phyloP scores from a whole-genome alignment of 2,329 filamentous ascomycete species.

The Chaetomiaceae sp. region DNA sequence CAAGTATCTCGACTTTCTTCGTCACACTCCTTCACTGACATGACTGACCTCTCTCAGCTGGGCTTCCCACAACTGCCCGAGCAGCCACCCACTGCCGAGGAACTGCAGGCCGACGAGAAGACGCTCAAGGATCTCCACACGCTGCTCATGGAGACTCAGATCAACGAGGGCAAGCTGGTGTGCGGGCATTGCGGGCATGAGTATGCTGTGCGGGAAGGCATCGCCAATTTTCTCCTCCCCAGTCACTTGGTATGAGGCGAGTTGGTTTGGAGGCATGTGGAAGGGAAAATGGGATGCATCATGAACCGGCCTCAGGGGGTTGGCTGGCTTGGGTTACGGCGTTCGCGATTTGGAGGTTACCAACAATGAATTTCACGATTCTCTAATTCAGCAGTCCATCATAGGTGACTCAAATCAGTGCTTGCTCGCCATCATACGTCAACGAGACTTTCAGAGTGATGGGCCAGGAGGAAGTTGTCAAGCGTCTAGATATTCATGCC shows the following conservation, averaged over 20 bases:
- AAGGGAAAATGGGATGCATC: neutral
- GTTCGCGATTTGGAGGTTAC: neutral
- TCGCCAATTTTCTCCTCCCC: conserved; percentile 91
- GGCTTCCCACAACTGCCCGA: conserved; percentile 71
- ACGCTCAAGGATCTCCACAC: conserved; percentile 73
- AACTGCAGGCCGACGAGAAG: conserved; percentile 62
- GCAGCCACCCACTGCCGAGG: conserved; percentile 57
- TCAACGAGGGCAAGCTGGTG: conserved; percentile 81
- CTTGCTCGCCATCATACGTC: neutral
- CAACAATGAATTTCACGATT: neutral
- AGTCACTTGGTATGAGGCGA: conserved; percentile 70
- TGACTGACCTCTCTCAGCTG: conserved; percentile 48
- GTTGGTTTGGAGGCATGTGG: neutral
- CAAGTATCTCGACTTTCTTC: conserved; percentile 37
- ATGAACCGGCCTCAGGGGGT: conserved; percentile 24
- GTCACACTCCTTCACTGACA: neutral
- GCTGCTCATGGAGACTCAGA: conserved; percentile 82
- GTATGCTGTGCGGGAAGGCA: conserved; percentile 91
- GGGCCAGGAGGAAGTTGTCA: neutral
- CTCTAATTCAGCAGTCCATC: no score
- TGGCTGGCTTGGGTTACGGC: conserved; percentile 10
- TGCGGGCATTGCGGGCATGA: conserved; percentile 91
- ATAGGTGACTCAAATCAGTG: no score
- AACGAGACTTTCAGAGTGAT: no score
- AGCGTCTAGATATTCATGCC: conserved; percentile 15